These are phyloP conservation scores for Ganoderma leucocontextum DNA, from an alignment of 1,284 basidiomycete species.

Conservation along the genomic window DNA sequence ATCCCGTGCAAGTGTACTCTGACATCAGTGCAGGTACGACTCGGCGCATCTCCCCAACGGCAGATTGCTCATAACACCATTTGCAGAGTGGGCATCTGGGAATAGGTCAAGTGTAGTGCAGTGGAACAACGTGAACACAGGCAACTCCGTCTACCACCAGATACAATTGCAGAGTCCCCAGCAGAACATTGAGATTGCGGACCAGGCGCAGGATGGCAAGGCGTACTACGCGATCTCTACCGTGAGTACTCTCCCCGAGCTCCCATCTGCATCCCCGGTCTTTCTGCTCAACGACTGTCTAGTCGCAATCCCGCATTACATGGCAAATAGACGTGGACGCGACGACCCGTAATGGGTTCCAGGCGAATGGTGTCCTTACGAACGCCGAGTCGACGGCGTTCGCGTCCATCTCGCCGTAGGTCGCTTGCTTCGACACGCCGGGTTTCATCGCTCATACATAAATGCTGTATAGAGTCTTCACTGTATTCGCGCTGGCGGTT, in stretches of 20 bases:
- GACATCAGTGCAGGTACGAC: constrained; percentile 43
- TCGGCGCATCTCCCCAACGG: neutral
- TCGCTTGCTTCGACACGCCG: neutral
- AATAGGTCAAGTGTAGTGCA: constrained; percentile 21
- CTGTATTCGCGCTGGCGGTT: constrained; percentile 33
- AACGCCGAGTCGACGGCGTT: constrained; percentile 22
- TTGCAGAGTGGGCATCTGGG: constrained; percentile 33
- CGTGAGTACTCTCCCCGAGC: constrained; percentile 12
- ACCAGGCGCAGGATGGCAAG: constrained; percentile 36
- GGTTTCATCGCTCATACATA: neutral
- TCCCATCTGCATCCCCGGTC: neutral
- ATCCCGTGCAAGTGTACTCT: constrained; percentile 45
- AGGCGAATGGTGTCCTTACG: constrained; percentile 19
- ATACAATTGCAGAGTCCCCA: constrained; percentile 28
- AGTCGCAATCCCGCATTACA: constrained; percentile 25
- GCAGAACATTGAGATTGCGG: constrained; percentile 25
- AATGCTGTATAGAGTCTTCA: constrained; percentile 21
- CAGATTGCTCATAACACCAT: neutral
- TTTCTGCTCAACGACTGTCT: neutral
- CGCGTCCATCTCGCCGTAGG: constrained; percentile 29
- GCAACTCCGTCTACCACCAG: constrained; percentile 30
- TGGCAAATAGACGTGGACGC: constrained; percentile 29
- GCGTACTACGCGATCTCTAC: constrained; percentile 34
- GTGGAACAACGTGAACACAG: constrained; percentile 26
- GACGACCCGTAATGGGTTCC: constrained; percentile 28